A percentile compares a stretch with the other conserved stretches of the same genome.
Conservation (phyloP, 1,284 basidiomycete species). For the Phlebopus sp. region DNA sequence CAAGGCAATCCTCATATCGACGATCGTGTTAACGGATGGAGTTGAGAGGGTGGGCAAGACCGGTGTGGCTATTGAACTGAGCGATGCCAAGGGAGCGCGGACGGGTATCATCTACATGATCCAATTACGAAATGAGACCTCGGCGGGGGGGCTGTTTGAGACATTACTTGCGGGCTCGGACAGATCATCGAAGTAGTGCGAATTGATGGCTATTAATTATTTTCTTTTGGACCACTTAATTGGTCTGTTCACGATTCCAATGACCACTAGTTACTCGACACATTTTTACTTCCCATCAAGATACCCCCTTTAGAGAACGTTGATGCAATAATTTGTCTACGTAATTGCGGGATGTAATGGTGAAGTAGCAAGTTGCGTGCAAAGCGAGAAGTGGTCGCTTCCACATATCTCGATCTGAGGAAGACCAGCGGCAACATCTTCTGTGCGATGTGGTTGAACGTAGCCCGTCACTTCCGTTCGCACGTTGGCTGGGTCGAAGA, state of each 20-base stretch:
- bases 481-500: constrained; percentile 46
- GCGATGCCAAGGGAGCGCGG: constrained; percentile 75
- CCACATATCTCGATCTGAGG: constrained; percentile 80
- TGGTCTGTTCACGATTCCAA: background rate
- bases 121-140: constrained; percentile 85
- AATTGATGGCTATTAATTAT: constrained; percentile 1
- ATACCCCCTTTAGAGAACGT: constrained; percentile 14
- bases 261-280: background rate
- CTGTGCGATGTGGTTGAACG: constrained; percentile 61
- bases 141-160: constrained; percentile 83
- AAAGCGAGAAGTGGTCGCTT: constrained; percentile 85
- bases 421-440: constrained; percentile 69
- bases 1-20: constrained; percentile 83
- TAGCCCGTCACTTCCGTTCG: constrained; percentile 55
- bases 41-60: constrained; percentile 98
- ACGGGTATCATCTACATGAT: constrained; percentile 99
- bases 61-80: constrained; percentile 94
- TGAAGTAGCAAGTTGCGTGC: constrained; percentile 43
- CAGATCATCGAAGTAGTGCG: constrained; percentile 35
- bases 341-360: constrained; percentile 12
- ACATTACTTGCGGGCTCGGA: constrained; percentile 88
- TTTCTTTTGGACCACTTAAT: background rate
- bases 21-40: constrained; percentile 93
- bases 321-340: constrained; percentile 1
- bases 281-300: constrained; percentile 2